These are phyloP conservation scores for Hysterium pulicare DNA, from an alignment of 2,329 filamentous ascomycete genomes.

Conservation along the genomic window DNA sequence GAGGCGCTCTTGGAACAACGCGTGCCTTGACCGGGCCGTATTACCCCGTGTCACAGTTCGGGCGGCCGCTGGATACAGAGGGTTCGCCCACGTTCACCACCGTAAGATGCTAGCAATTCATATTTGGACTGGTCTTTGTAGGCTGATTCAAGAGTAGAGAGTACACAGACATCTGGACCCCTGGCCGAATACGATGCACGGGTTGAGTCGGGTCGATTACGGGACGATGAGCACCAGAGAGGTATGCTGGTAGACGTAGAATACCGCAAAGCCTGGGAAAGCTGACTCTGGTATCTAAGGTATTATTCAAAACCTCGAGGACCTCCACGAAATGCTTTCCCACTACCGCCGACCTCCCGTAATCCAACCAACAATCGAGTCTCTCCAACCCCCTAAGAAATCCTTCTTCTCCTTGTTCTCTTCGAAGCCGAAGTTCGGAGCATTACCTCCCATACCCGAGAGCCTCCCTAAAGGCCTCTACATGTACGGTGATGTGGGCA, in stretches of 20 bases:
- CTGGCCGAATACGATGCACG: slow-evolving; percentile 84
- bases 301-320: slow-evolving; percentile 85
- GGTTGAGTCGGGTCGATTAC: slow-evolving; percentile 68
- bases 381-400: slow-evolving; percentile 54
- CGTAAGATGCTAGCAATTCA: neutral
- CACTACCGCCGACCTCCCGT: slow-evolving; percentile 72
- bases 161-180: slow-evolving; percentile 51
- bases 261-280: neutral
- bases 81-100: neutral
- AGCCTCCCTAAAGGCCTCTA: slow-evolving; percentile 85
- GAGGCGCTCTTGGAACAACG: neutral
- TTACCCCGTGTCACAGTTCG: neutral
- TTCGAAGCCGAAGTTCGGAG: slow-evolving; percentile 38
- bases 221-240: slow-evolving; percentile 89
- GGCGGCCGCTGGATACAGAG: too few species aligned
- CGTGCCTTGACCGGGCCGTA: neutral
- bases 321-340: slow-evolving; percentile 78
- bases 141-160: neutral
- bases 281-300: slow-evolving; percentile 45
- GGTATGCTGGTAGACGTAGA: slow-evolving; percentile 50
- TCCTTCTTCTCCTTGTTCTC: slow-evolving; percentile 63
- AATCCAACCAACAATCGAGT: slow-evolving; percentile 72
- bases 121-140: neutral
- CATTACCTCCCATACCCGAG: slow-evolving; percentile 57
- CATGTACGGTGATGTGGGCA: slow-evolving; percentile 93